Evolutionary conservation across 176 grass and related monocot species (phyloP), one percentile per base, ranked within the genome.

Genomic region (Microstegium vimineum): DNA sequence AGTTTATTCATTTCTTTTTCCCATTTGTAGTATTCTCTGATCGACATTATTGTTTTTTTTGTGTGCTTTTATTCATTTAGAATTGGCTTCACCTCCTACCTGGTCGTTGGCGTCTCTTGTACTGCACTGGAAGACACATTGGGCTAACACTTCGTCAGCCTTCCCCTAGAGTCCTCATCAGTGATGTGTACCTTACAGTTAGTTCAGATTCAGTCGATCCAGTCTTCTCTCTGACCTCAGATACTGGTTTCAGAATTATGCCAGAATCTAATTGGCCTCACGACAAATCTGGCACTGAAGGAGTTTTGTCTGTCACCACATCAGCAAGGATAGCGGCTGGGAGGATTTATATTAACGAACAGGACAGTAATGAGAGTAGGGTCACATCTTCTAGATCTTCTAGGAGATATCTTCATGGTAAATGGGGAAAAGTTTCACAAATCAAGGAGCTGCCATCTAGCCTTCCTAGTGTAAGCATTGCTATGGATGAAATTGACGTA

Each of bases 231-330:
- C 64, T 91, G 63, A 79, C 82, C 17, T 92, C 90, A n/a, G 82
- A 95, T 82, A 90, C 88, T 66, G 84, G 88, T 66, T 98, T 98
- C 76, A 98, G 86, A 84, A 86, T 92, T 61, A 98, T 98, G 91
- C 87, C 92, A 61, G 83, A 72, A 59, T 75, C 84, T 59, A 42
- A 91, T 25, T 98, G 95, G 95, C 95, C 92, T 40, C 95, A 95
- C 34, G 85, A 95, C 82, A 98, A 98, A 87, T 91, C 88, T 69
- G 95, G 95, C 10, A 82, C 33, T 8, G 69, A 75, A 25, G 95
- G 95, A 72, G 79, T 66, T 76, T 45, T 98, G 56, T 83, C 85
- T 57, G 68, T 91, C 70, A 79, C 82, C 40, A 69, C 92, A 79
- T 81, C 84, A 60, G 82, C 86, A 64, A 88, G 31, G 76, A 81